Base-by-base conservation (phyloP, 106 monocot genomes). In the Xerophyta viscosa region DNA sequence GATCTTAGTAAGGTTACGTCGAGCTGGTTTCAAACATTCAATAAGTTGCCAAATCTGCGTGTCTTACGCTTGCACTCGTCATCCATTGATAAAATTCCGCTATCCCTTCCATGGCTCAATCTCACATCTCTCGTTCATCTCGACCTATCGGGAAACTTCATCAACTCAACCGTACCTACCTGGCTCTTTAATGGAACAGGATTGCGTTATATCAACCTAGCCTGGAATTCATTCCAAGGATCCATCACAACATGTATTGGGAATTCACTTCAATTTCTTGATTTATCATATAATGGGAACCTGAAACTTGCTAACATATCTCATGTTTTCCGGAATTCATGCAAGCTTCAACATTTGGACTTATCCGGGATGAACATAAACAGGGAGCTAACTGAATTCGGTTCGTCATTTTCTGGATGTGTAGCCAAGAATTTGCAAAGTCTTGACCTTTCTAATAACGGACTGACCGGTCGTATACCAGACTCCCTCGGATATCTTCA, bases 161-260 rank as follows among this genome's bases (percentile, higher is more conserved):
- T 68, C 20, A 17, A 25, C 18, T 50, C 52, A 22, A 20, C 27
- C 8, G 0, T 50, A 9, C 60, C 59, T 0, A 8, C 25, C 6
- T 68, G 68, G 68, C 11, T 68, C 13, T 49, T 68, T 48, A 23
- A 68, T 20, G 12, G 43, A 31, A 30, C 28, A 0, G 41, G 42
- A 29, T 50, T 68, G 10, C 48, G 5, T 3, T 13, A 10, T 28
- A 37, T 68, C 3, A 20, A 51, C 21, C 25, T 68, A 18, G 36
- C 5, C 43, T 29, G 18, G 28, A 52, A 20, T 20, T 29, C 11
- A 3, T 27, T 50, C 23, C 50, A 27, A 12, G 24, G 50, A 4
- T 19, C 21, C 21, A 48, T 46, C 0, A 4, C 18, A 46, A 0
- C 48, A 12, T 14, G 9, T 44, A 3, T 44, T 3, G 43, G 43